Base-by-base conservation (phyloP, 768 basidiomycete species). In the Dacryopinax spathularia region DNA sequence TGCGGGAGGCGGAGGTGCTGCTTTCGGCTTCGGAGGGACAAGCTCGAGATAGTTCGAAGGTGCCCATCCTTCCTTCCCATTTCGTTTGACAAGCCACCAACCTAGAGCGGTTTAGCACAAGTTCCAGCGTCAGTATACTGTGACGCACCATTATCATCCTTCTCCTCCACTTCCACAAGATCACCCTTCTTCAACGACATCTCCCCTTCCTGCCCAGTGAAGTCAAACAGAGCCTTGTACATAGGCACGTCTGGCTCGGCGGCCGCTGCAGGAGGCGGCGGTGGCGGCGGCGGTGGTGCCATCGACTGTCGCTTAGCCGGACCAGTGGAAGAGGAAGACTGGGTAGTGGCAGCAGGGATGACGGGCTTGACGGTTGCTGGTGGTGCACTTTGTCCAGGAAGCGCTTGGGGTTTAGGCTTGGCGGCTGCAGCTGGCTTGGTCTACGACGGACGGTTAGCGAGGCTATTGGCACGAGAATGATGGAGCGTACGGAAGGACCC, bases 51-150 rank as follows among this genome's bases (percentile, higher is more conserved):
- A 96, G 73, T 91, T 93, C 68, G 87, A 85, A 1, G 96, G 96
- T 20, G 94, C 91, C 93, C 94, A 99, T 15, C 91, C 96, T 72
- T 97, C 92, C 18, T 77, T 75, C 1, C 81, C 82, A 61, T 79
- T 81, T 74, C 88, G 91, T 79, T 87, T 89, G 63, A 97, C 87
- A 33, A 96, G 79, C 95, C 96, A 98, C 96, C 96, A 99, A 1
- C 95, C 76, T 75, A 60, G 4, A 48, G 43, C 25, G n/a, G 29
- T 10, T 41, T 0, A 12, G 31, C 18, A 20, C 16, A 48, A 34
- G 34, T 15, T 7, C 0, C 16, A 22, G 29, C n/a, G 7, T 15
- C 9, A 33, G 16, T 10, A 6, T 22, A 12, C 9, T 0, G 5
- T 15, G 9, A 69, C 75, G 62, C 33, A 73, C 75, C 96, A 69